Evolutionary conservation across 768 basidiomycete genomes (phyloP).

Genomic region (Tricholoma matsutake): DNA sequence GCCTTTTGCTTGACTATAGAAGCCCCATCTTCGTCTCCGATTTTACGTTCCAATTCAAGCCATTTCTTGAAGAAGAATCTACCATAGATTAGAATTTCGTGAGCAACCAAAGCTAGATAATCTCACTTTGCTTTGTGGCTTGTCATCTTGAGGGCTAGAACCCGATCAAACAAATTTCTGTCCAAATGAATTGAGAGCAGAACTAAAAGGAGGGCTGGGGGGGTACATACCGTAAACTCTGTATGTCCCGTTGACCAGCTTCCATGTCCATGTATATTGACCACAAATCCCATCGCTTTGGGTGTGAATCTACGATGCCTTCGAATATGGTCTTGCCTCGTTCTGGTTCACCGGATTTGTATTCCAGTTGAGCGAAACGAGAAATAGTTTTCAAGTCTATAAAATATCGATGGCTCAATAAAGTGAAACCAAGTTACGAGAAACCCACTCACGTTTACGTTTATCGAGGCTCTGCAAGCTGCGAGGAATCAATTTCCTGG

Average conservation of each 20-base stretch:
- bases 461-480: conserved; percentile 90
- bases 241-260: conserved; percentile 73
- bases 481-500: conserved; percentile 82
- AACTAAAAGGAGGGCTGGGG: neutral
- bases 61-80: conserved; percentile 98
- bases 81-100: conserved; percentile 7
- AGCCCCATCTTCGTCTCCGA: conserved; percentile 86
- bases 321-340: conserved; percentile 95
- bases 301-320: conserved; percentile 93
- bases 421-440: neutral
- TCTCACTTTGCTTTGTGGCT: conserved; percentile 94
- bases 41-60: conserved; percentile 79
- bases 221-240: conserved; percentile 61
- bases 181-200: neutral
- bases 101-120: neutral
- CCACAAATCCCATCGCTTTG: conserved; percentile 95
- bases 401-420: neutral
- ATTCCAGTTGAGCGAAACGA: conserved; percentile 93
- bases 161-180: conserved; percentile 85
- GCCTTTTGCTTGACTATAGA: conserved; percentile 83
- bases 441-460: conserved; percentile 73
- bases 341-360: conserved; percentile 90
- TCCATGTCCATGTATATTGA: conserved; percentile 98
- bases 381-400: conserved; percentile 94
- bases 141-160: conserved; percentile 83